Evolutionary conservation across 169 alveolate species (phyloP).

Genomic region (Plasmodium vivax): DNA sequence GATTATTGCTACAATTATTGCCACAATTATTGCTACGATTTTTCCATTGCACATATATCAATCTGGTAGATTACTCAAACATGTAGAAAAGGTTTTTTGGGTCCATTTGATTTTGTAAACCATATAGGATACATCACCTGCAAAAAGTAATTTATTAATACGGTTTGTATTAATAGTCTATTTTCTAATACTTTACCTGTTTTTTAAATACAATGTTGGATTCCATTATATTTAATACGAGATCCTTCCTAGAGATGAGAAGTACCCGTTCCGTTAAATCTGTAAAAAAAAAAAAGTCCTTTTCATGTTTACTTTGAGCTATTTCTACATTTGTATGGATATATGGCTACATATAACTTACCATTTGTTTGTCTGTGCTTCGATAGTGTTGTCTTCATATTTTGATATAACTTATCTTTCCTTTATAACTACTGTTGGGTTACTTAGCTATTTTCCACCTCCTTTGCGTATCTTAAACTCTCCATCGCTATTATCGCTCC

Average conservation of each 20-base stretch:
- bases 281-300: not conserved
- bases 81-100: not conserved
- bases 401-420: not conserved
- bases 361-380: not conserved
- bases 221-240: not conserved
- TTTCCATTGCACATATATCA: not conserved
- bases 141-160: not conserved
- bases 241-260: no score
- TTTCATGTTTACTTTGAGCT: not conserved
- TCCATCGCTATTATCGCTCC: not conserved
- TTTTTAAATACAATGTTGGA: not conserved
- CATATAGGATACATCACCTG: not conserved
- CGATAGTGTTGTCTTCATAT: not conserved
- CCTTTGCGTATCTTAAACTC: not conserved
- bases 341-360: not conserved
- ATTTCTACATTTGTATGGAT: not conserved
- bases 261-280: not conserved
- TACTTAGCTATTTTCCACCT: not conserved
- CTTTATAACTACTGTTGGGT: not conserved
- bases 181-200: not conserved
- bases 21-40: no score
- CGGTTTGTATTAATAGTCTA: not conserved
- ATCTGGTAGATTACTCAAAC: not conserved
- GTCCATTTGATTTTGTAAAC: not conserved
- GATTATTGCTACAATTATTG: no score